phyloP scores from a whole-genome alignment of 208 protist species.

The Acanthamoeba healyi region DNA sequence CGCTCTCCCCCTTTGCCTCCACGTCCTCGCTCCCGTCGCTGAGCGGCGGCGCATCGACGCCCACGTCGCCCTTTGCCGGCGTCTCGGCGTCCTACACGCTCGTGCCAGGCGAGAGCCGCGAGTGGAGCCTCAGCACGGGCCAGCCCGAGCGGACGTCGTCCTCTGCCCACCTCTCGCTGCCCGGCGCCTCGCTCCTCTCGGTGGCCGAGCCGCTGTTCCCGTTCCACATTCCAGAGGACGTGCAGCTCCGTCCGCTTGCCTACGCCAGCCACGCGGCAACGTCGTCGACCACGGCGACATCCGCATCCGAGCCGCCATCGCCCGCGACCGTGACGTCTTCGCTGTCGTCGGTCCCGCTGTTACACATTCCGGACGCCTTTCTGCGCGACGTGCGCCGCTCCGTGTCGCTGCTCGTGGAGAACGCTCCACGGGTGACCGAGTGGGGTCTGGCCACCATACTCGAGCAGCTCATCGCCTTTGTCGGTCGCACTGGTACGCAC shows the following conservation, averaged over 20 bases:
- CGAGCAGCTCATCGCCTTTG: constrained; percentile 60
- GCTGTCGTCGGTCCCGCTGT: background rate
- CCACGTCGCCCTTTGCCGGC: background rate
- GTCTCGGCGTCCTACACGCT: background rate
- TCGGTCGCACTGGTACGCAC: background rate
- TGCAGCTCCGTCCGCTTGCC: background rate
- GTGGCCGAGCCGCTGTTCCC: constrained; percentile 6
- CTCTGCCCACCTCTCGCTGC: background rate
- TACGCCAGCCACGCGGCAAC: background rate
- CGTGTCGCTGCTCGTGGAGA: constrained; percentile 21
- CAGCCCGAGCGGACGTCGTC: background rate
- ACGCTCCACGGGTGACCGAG: constrained; percentile 25
- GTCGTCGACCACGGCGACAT: background rate
- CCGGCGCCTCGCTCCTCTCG: background rate
- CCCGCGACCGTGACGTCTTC: no score
- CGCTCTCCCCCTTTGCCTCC: background rate
- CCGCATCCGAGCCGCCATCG: background rate
- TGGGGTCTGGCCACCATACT: constrained; percentile 49
- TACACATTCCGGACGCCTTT: constrained; percentile 39
- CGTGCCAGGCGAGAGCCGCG: background rate
- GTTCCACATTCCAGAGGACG: constrained; percentile 27
- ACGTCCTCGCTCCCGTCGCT: background rate
- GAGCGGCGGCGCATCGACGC: background rate
- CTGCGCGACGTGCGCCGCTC: constrained; percentile 30
- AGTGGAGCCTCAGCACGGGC: background rate